Conservation (phyloP, 345 rosid species). For the Conringia planisiliqua region DNA sequence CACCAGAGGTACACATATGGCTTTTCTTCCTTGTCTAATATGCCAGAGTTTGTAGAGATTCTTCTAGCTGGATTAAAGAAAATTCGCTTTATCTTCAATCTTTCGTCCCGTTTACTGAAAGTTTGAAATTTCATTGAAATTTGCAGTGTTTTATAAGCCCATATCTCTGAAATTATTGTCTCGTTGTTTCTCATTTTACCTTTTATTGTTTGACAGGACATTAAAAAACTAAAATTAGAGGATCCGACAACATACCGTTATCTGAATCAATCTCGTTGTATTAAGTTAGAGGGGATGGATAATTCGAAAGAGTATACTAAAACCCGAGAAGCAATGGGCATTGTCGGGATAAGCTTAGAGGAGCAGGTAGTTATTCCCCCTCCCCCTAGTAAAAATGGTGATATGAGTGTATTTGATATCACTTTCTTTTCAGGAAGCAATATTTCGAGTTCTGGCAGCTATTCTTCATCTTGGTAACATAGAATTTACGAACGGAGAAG, state of each 20-base stretch:
- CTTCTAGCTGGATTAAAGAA: neutral
- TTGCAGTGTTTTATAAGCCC: neutral
- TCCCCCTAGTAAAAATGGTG: neutral
- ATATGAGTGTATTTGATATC: conserved; percentile 10
- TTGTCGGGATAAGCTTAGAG: conserved; percentile 78
- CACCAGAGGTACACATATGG: conserved; percentile 59
- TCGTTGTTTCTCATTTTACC: neutral
- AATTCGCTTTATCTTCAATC: neutral
- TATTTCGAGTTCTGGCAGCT: conserved; percentile 90
- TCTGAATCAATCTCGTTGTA: conserved; percentile 86
- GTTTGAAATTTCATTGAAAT: neutral
- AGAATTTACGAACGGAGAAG: conserved; percentile 85
- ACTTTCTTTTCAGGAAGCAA: conserved; percentile 61
- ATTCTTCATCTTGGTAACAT: conserved; percentile 95
- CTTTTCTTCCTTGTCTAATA: neutral
- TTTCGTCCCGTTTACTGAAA: neutral
- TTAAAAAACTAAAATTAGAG: conserved; percentile 56
- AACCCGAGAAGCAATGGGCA: conserved; percentile 86
- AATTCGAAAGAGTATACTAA: conserved; percentile 72
- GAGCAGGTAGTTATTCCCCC: conserved; percentile 62
- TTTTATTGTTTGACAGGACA: conserved; percentile 47
- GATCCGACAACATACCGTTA: conserved; percentile 76
- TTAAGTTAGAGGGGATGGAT: conserved; percentile 70
- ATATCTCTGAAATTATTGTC: neutral
- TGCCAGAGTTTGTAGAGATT: neutral